Evolutionary conservation across 208 protist genomes (phyloP).

Genomic region (Wallacemonas sp.): DNA sequence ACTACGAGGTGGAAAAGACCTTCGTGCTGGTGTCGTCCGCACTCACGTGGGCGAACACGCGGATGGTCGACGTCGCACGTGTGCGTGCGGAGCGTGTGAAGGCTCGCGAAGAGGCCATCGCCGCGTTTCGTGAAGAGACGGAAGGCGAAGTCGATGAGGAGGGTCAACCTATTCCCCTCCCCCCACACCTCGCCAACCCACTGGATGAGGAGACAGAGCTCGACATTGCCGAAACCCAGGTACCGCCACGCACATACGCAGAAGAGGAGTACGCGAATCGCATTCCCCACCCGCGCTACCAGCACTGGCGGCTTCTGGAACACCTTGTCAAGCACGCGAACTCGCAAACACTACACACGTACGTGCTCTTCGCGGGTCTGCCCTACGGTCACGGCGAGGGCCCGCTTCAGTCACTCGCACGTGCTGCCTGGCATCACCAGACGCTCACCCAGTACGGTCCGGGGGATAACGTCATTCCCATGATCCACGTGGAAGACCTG

Average conservation of each 20-base stretch:
- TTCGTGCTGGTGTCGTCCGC: slow-evolving; percentile 89
- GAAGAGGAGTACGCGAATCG: slow-evolving; percentile 89
- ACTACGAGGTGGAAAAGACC: slow-evolving; percentile 92
- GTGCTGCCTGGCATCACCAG: slow-evolving; percentile 74
- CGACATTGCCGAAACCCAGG: slow-evolving; percentile 49
- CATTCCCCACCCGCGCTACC: slow-evolving; percentile 83
- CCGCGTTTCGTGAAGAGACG: slow-evolving; percentile 27
- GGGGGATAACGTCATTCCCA: slow-evolving; percentile 87
- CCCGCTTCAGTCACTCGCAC: slow-evolving; percentile 53
- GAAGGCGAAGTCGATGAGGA: slow-evolving; percentile 12
- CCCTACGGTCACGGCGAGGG: slow-evolving; percentile 85
- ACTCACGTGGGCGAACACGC: slow-evolving; percentile 83
- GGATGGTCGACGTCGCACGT: slow-evolving; percentile 43
- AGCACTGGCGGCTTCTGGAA: slow-evolving; percentile 84
- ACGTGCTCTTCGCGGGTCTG: slow-evolving; percentile 88
- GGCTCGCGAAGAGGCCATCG: slow-evolving; percentile 43
- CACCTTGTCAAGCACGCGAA: slow-evolving; percentile 85
- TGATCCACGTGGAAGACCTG: slow-evolving; percentile 93
- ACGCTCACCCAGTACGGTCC: slow-evolving; percentile 68
- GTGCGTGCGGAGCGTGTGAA: slow-evolving; percentile 28
- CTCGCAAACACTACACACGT: slow-evolving; percentile 89
- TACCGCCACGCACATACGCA: slow-evolving; percentile 62
- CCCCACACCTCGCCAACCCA: slow-evolving; percentile 6
- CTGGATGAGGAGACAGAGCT: slow-evolving; percentile 32
- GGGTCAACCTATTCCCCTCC: not conserved